These are phyloP conservation scores for Trichoderma koningii DNA, from an alignment of 2,329 filamentous ascomycete genomes.

Conservation along the genomic window DNA sequence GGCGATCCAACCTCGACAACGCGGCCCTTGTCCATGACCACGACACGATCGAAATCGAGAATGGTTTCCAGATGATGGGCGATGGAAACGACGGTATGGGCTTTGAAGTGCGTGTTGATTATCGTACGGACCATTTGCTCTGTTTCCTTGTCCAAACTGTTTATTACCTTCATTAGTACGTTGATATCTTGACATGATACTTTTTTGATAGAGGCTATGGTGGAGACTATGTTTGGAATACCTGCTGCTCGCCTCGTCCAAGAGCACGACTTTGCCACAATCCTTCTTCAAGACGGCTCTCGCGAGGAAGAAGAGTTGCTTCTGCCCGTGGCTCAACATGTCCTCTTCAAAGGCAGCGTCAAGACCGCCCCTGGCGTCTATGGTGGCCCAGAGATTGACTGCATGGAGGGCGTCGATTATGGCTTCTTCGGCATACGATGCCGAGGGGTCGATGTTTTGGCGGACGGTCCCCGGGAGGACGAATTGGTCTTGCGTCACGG, in stretches of 20 bases:
- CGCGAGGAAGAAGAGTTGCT: constrained; percentile 54
- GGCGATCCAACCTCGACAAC: constrained; percentile 36
- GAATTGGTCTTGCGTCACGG: constrained; percentile 54
- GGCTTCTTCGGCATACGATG: constrained; percentile 37
- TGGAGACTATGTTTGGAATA: constrained; percentile 24
- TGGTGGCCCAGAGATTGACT: constrained; percentile 45
- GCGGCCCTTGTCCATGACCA: constrained; percentile 36
- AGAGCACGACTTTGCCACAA: constrained; percentile 45
- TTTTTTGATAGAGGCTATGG: not conserved
- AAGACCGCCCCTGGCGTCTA: constrained; percentile 45
- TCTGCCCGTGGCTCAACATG: constrained; percentile 49
- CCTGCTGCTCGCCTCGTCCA: constrained; percentile 47
- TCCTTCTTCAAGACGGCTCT: constrained; percentile 47
- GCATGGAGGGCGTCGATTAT: constrained; percentile 46
- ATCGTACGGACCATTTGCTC: constrained; percentile 40
- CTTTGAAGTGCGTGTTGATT: constrained; percentile 38
- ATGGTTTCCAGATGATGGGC: constrained; percentile 49
- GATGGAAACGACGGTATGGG: constrained; percentile 56
- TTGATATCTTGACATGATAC: not conserved
- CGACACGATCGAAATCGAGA: constrained; percentile 37
- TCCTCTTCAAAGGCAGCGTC: constrained; percentile 41
- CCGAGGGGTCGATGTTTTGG: constrained; percentile 50
- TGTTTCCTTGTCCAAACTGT: constrained; percentile 40
- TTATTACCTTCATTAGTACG: constrained; percentile 19
- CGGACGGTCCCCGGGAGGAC: constrained; percentile 50